Percentiles rank a stretch among this genome's conserved stretches.
Evolutionary conservation across 1,284 basidiomycete genomes (phyloP).

Genomic region (Boletus holoroseus): DNA sequence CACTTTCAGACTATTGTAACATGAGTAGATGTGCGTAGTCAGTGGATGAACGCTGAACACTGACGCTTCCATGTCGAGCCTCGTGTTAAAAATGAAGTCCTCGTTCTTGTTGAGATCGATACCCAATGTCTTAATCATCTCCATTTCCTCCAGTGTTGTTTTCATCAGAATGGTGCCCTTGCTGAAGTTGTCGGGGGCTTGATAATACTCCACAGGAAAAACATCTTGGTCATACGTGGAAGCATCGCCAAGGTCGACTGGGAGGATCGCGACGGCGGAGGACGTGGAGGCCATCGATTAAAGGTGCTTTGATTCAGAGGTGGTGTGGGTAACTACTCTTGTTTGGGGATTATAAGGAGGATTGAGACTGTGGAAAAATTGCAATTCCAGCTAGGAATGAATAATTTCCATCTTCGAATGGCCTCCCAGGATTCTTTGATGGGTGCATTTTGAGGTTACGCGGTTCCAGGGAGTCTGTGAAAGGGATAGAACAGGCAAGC

Average conservation of each 20-base stretch:
- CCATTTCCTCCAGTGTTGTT: slow-evolving; percentile 17
- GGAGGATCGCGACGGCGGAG: slow-evolving; percentile 2
- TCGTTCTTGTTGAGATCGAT: neutral
- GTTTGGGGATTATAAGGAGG: slow-evolving; percentile 2
- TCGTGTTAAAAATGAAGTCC: slow-evolving; percentile 7
- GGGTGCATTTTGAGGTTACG: neutral
- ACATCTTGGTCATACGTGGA: neutral
- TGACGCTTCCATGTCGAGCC: slow-evolving; percentile 2
- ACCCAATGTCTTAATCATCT: neutral
- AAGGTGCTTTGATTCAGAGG: neutral
- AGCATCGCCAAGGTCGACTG: slow-evolving; percentile 11
- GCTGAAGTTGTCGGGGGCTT: neutral
- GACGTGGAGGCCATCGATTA: slow-evolving; percentile 3
- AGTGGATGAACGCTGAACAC: neutral
- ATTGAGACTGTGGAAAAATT: neutral
- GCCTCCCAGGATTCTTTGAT: neutral
- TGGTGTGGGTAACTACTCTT: neutral
- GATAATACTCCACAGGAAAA: slow-evolving; percentile 15
- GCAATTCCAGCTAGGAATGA: neutral
- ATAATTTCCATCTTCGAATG: slow-evolving; percentile 14
- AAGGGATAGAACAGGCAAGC: neutral
- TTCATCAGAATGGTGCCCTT: slow-evolving; percentile 15
- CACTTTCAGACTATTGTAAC: neutral
- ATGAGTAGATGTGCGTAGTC: neutral
- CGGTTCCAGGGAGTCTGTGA: neutral